phyloP scores from a whole-genome alignment of 2,329 filamentous ascomycete species.

The Ophiostoma australiae region DNA sequence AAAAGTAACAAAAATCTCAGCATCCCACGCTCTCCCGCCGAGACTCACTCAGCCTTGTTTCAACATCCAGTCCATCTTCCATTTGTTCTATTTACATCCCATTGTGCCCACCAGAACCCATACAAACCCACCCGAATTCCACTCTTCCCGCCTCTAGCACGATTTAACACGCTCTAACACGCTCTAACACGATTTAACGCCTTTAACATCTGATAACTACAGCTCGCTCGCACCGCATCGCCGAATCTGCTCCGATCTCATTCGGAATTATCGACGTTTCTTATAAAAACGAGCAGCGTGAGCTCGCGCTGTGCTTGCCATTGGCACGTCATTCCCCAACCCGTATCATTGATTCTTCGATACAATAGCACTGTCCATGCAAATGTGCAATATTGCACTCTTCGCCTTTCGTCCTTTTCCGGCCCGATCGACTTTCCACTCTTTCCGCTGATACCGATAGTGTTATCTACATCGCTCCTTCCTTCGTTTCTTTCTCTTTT shows the following conservation, averaged over 20 bases:
- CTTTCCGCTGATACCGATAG: neutral
- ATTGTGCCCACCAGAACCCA: neutral
- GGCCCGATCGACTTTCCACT: neutral
- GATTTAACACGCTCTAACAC: neutral
- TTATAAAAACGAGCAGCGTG: neutral
- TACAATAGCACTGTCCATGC: neutral
- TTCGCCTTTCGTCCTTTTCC: neutral
- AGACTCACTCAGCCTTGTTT: neutral
- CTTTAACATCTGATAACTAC: neutral
- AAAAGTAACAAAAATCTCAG: neutral
- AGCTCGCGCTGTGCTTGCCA: neutral
- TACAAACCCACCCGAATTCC: neutral
- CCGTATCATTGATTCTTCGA: neutral
- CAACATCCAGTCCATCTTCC: neutral
- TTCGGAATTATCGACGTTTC: neutral
- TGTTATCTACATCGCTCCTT: slow-evolving; percentile 12
- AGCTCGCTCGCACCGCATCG: slow-evolving; percentile 9
- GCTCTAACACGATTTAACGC: neutral
- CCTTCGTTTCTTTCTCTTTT: neutral
- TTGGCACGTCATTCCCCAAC: neutral
- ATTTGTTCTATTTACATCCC: neutral
- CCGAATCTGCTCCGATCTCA: slow-evolving; percentile 4
- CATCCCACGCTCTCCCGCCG: neutral
- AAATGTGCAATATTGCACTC: neutral
- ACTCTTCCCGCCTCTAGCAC: slow-evolving; percentile 1